Evolutionary conservation across 305 asterid genomes (phyloP).

Genomic region (Plantago lanceolata): DNA sequence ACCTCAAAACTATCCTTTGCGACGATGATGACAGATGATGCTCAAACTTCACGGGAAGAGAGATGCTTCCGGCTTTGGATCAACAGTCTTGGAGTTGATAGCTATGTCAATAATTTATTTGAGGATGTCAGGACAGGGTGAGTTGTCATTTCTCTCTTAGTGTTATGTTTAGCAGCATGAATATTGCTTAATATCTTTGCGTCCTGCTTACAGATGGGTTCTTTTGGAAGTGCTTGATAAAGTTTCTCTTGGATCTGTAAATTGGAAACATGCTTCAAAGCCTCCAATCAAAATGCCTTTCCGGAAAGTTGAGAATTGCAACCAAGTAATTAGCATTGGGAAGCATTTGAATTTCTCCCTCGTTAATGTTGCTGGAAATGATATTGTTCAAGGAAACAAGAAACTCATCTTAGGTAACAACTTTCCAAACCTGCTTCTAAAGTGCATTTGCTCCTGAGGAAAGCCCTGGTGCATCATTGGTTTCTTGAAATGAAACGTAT

Average conservation of each 20-base stretch:
- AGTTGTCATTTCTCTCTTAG: conserved; percentile 27
- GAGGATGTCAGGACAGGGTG: conserved; percentile 87
- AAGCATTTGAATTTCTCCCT: conserved; percentile 82
- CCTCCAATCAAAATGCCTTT: conserved; percentile 96
- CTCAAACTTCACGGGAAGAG: conserved; percentile 87
- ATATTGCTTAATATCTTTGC: conserved; percentile 13
- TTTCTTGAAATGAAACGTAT: not conserved
- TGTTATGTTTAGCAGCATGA: conserved; percentile 2
- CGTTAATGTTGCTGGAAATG: conserved; percentile 93
- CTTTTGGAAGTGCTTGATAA: conserved; percentile 81
- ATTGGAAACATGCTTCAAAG: conserved; percentile 85
- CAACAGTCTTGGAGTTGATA: conserved; percentile 86
- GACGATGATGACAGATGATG: conserved; percentile 89
- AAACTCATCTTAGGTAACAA: conserved; percentile 76
- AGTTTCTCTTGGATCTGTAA: conserved; percentile 64
- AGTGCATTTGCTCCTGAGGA: not conserved
- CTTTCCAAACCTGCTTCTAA: not conserved
- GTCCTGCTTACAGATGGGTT: conserved; percentile 63
- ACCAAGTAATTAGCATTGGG: conserved; percentile 85
- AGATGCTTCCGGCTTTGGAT: conserved; percentile 94
- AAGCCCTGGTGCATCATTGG: not conserved
- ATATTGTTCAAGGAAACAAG: conserved; percentile 94
- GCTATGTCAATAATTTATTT: conserved; percentile 68
- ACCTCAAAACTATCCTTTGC: conserved; percentile 57
- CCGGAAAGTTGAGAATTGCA: conserved; percentile 89